These are phyloP conservation scores for Chamaenerion angustifolium DNA, from an alignment of 345 rosid genomes.

Conservation along the genomic window DNA sequence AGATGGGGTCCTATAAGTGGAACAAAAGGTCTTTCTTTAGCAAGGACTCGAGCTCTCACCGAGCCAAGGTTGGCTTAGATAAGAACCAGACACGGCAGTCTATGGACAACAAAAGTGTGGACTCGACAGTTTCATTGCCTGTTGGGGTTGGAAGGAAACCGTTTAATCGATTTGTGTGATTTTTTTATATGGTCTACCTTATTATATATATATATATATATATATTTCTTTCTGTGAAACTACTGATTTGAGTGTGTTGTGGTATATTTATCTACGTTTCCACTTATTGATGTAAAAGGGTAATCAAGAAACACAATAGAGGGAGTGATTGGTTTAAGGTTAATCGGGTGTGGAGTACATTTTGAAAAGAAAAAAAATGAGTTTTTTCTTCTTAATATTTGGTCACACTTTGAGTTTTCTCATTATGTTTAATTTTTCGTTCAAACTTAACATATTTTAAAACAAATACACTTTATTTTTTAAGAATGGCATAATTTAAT, in stretches of 20 bases:
- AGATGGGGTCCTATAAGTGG: constrained; percentile 66
- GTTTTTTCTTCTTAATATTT: too few species aligned
- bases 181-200: too few species aligned
- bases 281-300: not conserved
- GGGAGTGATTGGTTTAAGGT: too few species aligned
- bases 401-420: too few species aligned
- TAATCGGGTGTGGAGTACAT: too few species aligned
- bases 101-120: constrained; percentile 48
- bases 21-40: constrained; percentile 52
- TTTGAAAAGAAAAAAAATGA: too few species aligned
- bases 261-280: constrained; percentile 6
- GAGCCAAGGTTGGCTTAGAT: constrained; percentile 9
- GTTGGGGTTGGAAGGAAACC: constrained; percentile 59
- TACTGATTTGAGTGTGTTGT: constrained; percentile 33
- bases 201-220: not conserved
- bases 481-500: too few species aligned
- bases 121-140: constrained; percentile 82
- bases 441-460: too few species aligned
- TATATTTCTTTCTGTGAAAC: constrained; percentile 3
- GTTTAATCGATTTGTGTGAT: constrained; percentile 95
- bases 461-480: too few species aligned
- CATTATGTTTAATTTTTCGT: too few species aligned
- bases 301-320: not conserved
- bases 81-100: constrained; percentile 37
- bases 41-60: constrained; percentile 39